Evolutionary conservation across 495 filamentous ascomycete species (phyloP).

Genomic region (Aspergillus bertholletiae): DNA sequence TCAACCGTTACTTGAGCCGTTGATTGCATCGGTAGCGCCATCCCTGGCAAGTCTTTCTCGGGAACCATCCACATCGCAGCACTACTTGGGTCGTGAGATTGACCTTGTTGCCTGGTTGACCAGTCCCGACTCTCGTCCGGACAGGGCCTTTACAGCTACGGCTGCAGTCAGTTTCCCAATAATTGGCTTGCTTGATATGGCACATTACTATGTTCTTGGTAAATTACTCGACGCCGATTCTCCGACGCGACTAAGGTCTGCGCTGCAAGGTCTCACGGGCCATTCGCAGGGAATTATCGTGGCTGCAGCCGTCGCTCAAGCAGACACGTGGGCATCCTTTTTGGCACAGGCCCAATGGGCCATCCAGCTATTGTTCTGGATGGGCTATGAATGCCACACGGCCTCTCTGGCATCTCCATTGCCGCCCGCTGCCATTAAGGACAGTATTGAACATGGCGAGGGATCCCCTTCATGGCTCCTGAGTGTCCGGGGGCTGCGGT

Average conservation of each 20-base stretch:
- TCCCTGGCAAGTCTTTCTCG: conserved; percentile 63
- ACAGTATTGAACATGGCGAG: conserved; percentile 90
- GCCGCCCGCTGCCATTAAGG: conserved; percentile 82
- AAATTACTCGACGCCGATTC: conserved; percentile 83
- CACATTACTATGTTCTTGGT: conserved; percentile 90
- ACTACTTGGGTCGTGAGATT: neutral
- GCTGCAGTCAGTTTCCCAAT: conserved; percentile 95
- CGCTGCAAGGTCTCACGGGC: conserved; percentile 82
- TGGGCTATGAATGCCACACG: conserved; percentile 78
- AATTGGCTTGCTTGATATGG: conserved; percentile 91
- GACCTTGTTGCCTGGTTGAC: neutral
- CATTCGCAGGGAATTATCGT: conserved; percentile 96
- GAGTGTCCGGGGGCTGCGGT: conserved; percentile 80
- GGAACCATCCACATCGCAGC: neutral
- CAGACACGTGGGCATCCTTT: conserved; percentile 21
- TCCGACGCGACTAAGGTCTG: conserved; percentile 78
- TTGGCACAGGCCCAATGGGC: conserved; percentile 86
- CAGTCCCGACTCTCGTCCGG: neutral
- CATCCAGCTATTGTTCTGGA: conserved; percentile 83
- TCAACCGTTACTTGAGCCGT: conserved; percentile 79
- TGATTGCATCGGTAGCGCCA: conserved; percentile 50
- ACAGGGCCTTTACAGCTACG: conserved; percentile 62
- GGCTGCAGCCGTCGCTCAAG: conserved; percentile 77
- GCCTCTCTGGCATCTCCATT: conserved; percentile 91
- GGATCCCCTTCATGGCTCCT: conserved; percentile 94